Evolutionary conservation across 2,329 filamentous ascomycete species (phyloP).

Genomic region (Polytolypa hystricis): DNA sequence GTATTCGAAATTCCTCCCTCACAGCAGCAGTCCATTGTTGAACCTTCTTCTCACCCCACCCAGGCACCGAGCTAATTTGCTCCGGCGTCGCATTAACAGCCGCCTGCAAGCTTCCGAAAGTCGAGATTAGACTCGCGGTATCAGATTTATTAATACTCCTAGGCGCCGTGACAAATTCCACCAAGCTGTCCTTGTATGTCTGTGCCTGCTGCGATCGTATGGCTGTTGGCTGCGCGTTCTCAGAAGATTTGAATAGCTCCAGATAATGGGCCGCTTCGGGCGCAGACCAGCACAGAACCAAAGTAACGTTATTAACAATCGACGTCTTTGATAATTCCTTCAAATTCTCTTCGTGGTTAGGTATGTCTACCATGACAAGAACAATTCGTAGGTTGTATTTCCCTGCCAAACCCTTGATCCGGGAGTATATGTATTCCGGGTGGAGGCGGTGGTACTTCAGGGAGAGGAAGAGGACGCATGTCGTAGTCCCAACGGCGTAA

Average conservation of each 20-base stretch:
- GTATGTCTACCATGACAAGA: slow-evolving; percentile 86
- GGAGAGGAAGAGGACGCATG: slow-evolving; percentile 83
- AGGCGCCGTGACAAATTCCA: slow-evolving; percentile 87
- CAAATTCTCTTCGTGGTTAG: slow-evolving; percentile 81
- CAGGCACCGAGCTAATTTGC: slow-evolving; percentile 70
- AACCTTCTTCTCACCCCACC: slow-evolving; percentile 94
- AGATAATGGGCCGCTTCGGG: slow-evolving; percentile 89
- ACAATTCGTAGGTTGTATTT: slow-evolving; percentile 81
- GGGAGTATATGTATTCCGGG: slow-evolving; percentile 93
- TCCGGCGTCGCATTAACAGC: slow-evolving; percentile 83
- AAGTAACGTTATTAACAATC: slow-evolving; percentile 80
- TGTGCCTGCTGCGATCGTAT: slow-evolving; percentile 79
- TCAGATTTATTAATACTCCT: slow-evolving; percentile 90
- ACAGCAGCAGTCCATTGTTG: slow-evolving; percentile 73
- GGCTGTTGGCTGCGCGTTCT: slow-evolving; percentile 68
- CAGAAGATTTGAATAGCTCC: slow-evolving; percentile 88
- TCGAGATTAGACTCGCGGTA: slow-evolving; percentile 76
- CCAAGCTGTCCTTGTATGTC: slow-evolving; percentile 72
- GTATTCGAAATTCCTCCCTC: slow-evolving; percentile 71
- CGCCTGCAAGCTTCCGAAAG: slow-evolving; percentile 78
- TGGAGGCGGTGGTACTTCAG: slow-evolving; percentile 96
- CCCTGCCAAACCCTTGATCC: slow-evolving; percentile 72
- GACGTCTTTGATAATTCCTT: slow-evolving; percentile 88
- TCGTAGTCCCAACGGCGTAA: slow-evolving; percentile 77
- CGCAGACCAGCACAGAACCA: slow-evolving; percentile 89